These are phyloP conservation scores for Sclerotiophoma versabilis DNA, from an alignment of 2,329 filamentous ascomycete species.

Conservation along the genomic window DNA sequence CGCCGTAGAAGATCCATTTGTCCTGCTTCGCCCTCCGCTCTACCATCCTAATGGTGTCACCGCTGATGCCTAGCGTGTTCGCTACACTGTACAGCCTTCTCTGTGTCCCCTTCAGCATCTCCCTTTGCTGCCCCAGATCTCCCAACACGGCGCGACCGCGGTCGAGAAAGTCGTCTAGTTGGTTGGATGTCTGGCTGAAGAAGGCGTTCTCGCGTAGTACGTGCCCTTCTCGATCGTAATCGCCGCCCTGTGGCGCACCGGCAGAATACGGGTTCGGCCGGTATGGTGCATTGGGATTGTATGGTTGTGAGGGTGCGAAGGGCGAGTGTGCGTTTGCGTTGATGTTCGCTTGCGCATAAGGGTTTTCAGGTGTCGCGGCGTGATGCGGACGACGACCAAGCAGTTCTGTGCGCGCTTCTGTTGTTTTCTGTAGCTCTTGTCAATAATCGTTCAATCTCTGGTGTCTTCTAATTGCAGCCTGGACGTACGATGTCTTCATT, in stretches of 20 bases:
- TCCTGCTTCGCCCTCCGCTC: slow-evolving; percentile 91
- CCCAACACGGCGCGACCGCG: slow-evolving; percentile 88
- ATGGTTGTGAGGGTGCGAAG: slow-evolving; percentile 40
- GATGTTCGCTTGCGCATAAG: slow-evolving; percentile 66
- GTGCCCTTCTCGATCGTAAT: slow-evolving; percentile 77
- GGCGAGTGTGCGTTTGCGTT: slow-evolving; percentile 35
- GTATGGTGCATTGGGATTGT: slow-evolving; percentile 44
- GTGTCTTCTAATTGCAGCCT: neutral
- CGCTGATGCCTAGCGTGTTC: slow-evolving; percentile 90
- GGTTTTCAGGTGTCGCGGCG: slow-evolving; percentile 86
- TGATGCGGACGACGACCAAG: slow-evolving; percentile 83
- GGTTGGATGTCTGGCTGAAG: slow-evolving; percentile 79
- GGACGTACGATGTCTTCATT: slow-evolving; percentile 72
- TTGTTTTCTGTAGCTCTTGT: slow-evolving; percentile 55
- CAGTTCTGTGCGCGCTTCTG: slow-evolving; percentile 79
- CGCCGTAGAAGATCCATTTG: slow-evolving; percentile 96
- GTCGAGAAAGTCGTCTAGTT: slow-evolving; percentile 93
- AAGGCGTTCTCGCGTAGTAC: slow-evolving; percentile 90
- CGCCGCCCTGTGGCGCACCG: slow-evolving; percentile 49
- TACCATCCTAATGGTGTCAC: slow-evolving; percentile 96
- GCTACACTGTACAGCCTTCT: slow-evolving; percentile 88
- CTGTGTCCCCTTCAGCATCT: slow-evolving; percentile 95
- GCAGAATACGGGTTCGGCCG: slow-evolving; percentile 53
- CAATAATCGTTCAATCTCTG: neutral
- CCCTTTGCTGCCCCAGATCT: slow-evolving; percentile 86